A percentile compares a stretch with the other conserved stretches of the same genome.
Evolutionary conservation across 371 early-diverging fungal species (phyloP).

Genomic region (Synchytrium microbalum): DNA sequence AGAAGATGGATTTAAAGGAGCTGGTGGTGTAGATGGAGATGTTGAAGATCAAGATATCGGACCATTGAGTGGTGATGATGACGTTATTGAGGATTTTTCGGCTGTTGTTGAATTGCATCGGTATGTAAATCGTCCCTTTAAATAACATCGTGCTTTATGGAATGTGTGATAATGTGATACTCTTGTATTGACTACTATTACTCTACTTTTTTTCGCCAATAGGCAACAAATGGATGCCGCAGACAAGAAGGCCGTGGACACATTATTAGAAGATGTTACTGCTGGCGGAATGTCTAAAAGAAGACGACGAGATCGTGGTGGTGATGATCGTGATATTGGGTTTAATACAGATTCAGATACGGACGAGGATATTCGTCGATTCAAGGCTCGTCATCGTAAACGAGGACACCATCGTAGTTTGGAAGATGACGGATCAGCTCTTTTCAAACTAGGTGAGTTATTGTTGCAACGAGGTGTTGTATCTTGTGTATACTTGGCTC

Average conservation of each 20-base stretch:
- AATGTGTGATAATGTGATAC: neutral
- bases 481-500: too few species aligned
- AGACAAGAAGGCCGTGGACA: neutral
- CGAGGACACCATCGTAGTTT: neutral
- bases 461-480: too few species aligned
- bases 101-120: neutral
- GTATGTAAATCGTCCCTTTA: too few species aligned
- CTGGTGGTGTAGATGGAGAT: neutral
- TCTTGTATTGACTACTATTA: neutral
- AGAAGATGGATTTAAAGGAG: neutral
- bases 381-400: neutral
- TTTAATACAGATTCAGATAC: neutral
- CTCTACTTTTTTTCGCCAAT: neutral
- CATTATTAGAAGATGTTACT: neutral
- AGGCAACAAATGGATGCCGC: neutral
- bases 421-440: neutral
- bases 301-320: neutral
- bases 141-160: too few species aligned
- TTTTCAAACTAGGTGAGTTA: neutral
- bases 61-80: neutral
- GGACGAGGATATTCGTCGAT: neutral
- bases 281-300: neutral
- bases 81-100: neutral
- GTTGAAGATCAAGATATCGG: neutral
- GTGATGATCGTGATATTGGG: neutral